These are phyloP conservation scores for Neofusicoccum laricinum DNA, from an alignment of 2,329 filamentous ascomycete genomes.

Conservation along the genomic window DNA sequence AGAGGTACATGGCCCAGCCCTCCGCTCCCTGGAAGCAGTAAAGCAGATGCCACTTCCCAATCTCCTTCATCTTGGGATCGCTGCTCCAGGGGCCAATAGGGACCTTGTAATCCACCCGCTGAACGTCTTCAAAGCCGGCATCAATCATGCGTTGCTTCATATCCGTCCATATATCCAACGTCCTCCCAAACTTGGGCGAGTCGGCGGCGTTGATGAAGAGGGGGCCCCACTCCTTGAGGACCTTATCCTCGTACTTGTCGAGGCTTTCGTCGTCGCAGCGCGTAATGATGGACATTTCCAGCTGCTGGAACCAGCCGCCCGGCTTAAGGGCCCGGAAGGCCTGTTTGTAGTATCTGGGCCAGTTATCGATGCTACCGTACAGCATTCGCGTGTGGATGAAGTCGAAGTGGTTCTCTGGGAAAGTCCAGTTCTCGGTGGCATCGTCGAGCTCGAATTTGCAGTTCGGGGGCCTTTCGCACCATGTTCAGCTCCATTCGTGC, in stretches of 20 bases:
- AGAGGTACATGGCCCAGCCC: conserved; percentile 12
- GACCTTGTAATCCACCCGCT: conserved; percentile 42
- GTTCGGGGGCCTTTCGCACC: conserved; percentile 46
- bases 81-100: conserved; percentile 26
- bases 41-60: conserved; percentile 38
- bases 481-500: conserved; percentile 46
- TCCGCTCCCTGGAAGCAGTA: conserved; percentile 26
- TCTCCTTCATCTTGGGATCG: conserved; percentile 48
- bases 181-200: conserved; percentile 28
- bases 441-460: conserved; percentile 52
- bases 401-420: conserved; percentile 25
- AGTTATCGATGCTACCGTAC: conserved; percentile 24
- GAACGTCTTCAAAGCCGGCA: conserved; percentile 54
- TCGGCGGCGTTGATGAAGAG: conserved; percentile 28
- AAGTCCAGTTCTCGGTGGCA: conserved; percentile 35
- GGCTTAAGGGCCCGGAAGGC: conserved; percentile 21
- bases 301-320: conserved; percentile 27
- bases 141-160: conserved; percentile 44
- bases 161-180: conserved; percentile 33
- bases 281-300: conserved; percentile 25
- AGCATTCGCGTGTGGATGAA: conserved; percentile 24
- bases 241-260: conserved; percentile 18
- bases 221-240: conserved; percentile 27
- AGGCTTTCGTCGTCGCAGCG: conserved; percentile 27
- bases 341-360: conserved; percentile 25